A percentile compares a stretch with the other conserved stretches of the same genome.
These are phyloP conservation scores for Apostasia ramifera DNA, from an alignment of 106 monocot genomes.

Conservation along the genomic window DNA sequence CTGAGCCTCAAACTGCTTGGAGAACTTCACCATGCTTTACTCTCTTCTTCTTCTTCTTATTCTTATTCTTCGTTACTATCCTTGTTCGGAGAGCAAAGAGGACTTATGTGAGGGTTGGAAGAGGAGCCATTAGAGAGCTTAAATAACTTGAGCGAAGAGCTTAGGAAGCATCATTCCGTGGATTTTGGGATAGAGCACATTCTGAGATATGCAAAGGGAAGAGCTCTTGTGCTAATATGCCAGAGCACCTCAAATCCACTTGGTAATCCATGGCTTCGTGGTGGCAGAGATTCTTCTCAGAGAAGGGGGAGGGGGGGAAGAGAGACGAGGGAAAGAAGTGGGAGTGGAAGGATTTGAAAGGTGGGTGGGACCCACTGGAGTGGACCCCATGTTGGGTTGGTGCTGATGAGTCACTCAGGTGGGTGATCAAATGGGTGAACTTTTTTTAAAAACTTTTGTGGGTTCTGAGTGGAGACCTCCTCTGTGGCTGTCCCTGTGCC, in stretches of 20 bases:
- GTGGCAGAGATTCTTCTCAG: constrained; percentile 16
- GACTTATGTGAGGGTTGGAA: constrained; percentile 4
- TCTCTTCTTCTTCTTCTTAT: constrained; percentile 1
- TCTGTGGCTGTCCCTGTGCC: too few species aligned
- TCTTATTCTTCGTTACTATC: neutral
- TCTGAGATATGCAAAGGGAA: constrained; percentile 50
- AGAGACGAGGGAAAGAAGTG: neutral
- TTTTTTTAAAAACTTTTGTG: too few species aligned
- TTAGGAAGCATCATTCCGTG: constrained; percentile 21
- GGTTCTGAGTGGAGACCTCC: too few species aligned
- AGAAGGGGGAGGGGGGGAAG: neutral
- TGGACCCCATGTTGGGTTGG: neutral
- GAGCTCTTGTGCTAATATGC: constrained; percentile 12
- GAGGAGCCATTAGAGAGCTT: constrained; percentile 9
- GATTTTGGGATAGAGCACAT: constrained; percentile 72
- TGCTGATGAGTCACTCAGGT: neutral
- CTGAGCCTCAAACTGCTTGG: constrained; percentile 94
- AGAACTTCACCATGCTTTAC: constrained; percentile 83
- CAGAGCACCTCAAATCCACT: constrained; percentile 17
- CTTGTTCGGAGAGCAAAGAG: neutral
- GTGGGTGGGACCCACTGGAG: constrained; percentile 1
- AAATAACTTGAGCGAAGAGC: constrained; percentile 26
- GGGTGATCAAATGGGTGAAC: too few species aligned
- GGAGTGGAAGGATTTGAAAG: neutral
- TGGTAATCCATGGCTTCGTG: constrained; percentile 13